Conservation (phyloP, 768 basidiomycete species). For the Mycena vitilis region DNA sequence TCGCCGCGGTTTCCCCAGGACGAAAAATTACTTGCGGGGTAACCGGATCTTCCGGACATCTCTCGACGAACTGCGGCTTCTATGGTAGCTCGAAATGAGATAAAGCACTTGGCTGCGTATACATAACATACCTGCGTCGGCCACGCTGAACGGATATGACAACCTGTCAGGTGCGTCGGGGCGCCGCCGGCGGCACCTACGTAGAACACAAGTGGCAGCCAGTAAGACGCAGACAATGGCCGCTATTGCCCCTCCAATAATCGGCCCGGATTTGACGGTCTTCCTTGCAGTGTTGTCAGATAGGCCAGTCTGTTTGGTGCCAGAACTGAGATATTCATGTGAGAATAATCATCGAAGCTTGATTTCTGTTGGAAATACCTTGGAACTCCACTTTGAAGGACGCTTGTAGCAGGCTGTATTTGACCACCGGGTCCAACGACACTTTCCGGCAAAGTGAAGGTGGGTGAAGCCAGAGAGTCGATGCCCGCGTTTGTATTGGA, state of each 20-base stretch:
- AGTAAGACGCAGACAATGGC: constrained; percentile 15
- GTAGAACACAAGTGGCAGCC: constrained; percentile 24
- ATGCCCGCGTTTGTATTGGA: not conserved
- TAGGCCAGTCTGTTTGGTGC: not conserved
- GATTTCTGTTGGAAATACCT: constrained; percentile 13
- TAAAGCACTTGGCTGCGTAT: no score
- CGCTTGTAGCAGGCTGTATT: not conserved
- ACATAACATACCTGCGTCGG: constrained; percentile 15
- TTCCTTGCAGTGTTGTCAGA: constrained; percentile 15
- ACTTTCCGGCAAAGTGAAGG: not conserved
- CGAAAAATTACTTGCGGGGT: constrained; percentile 31
- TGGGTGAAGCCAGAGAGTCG: not conserved
- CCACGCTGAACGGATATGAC: constrained; percentile 25
- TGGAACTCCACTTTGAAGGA: not conserved
- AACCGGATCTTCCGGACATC: constrained; percentile 28
- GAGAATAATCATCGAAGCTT: constrained; percentile 3
- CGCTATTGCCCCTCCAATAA: constrained; percentile 29
- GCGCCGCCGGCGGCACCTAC: constrained; percentile 27
- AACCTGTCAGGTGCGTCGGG: not conserved
- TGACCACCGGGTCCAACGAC: not conserved
- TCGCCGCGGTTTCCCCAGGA: constrained; percentile 37
- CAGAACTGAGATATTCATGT: constrained; percentile 6
- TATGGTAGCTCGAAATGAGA: not conserved
- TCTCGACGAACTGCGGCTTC: constrained; percentile 21
- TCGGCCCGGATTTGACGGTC: constrained; percentile 18